These are phyloP conservation scores for Aspergillus neoniger DNA, from an alignment of 2,329 filamentous ascomycete species.

Conservation along the genomic window DNA sequence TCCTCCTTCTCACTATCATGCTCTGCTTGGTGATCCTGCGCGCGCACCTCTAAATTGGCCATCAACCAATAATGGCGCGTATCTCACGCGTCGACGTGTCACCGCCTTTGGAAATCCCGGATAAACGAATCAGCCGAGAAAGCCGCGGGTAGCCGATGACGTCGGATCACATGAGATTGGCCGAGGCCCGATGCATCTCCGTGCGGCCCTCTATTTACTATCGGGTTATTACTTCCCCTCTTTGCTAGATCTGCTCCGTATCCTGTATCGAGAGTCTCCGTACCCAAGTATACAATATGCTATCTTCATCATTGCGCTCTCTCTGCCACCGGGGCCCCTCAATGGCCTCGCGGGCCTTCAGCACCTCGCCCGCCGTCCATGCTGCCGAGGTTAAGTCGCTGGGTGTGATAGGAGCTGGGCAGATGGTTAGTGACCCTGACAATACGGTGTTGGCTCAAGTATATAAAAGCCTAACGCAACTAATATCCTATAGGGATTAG, in stretches of 20 bases:
- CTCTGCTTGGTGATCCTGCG: not conserved
- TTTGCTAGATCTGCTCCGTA: not conserved
- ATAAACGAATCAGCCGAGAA: slow-evolving; percentile 17
- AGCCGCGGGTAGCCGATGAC: slow-evolving; percentile 38
- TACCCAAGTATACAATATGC: slow-evolving; percentile 28
- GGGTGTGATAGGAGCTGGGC: slow-evolving; percentile 90
- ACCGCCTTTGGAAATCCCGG: slow-evolving; percentile 15
- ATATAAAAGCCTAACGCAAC: slow-evolving; percentile 19
- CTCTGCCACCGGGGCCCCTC: slow-evolving; percentile 36
- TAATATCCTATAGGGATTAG: slow-evolving; percentile 68
- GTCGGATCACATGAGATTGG: slow-evolving; percentile 27
- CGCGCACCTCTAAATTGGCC: not conserved
- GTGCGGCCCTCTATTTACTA: slow-evolving; percentile 4
- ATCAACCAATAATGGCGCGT: slow-evolving; percentile 28
- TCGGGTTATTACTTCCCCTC: slow-evolving; percentile 15
- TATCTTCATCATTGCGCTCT: slow-evolving; percentile 38
- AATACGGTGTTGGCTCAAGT: not conserved
- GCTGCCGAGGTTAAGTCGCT: slow-evolving; percentile 77
- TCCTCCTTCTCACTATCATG: not conserved
- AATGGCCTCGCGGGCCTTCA: slow-evolving; percentile 62
- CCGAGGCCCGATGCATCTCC: not conserved
- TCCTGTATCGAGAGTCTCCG: not conserved
- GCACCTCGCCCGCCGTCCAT: slow-evolving; percentile 64
- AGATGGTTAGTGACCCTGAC: slow-evolving; percentile 71
- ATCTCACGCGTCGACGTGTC: slow-evolving; percentile 34